Base-by-base conservation (phyloP, 768 basidiomycete genomes). In the Pleurotus salmoneostramineus region DNA sequence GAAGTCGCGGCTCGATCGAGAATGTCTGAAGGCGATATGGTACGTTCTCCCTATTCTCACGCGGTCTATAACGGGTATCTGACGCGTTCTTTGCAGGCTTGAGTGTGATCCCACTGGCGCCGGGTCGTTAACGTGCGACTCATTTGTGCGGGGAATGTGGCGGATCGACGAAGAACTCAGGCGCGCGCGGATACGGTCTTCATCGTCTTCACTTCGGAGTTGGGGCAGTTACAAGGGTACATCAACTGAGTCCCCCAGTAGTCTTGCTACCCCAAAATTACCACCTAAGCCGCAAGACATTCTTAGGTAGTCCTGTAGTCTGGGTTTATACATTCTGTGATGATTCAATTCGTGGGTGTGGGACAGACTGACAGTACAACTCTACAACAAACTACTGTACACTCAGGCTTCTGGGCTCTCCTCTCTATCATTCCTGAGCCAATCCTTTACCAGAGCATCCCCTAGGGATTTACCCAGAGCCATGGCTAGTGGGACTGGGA, bases 71-170 rank as follows among this genome's bases (percentile, higher is more conserved):
- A 12, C 34, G 48, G 32, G 60, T 43, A 4, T 17, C 43, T 59
- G 11, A 60, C 48, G 8, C 52, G 51, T 47, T 27, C 45, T 11
- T 35, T 46, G 11, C 60, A 92, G 91, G 91, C 76, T 74, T 52
- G 89, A 90, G 64, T 90, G 86, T 62, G 89, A 92, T 68, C 69
- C 79, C 3, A 69, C 70, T 3, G 68, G 72, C 4, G 73, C 70
- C 33, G 89, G 89, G 3, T 75, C 75, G n/a, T 74, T 93, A 8
- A 81, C 84, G 61, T 73, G 83, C 4, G 87, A 89, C 14, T 74
- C 74, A 14, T 93, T 93, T 62, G 80, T 84, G 42, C 81, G 78
- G 61, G 91, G 89, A 51, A 91, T 92, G 89, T 92, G 90, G 90
- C 83, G 84, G 37, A 89, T 93, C 32, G 91, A 93, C 70, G 89